These are phyloP conservation scores for Pleurotus platypus DNA, from an alignment of 768 basidiomycete species.

Conservation along the genomic window DNA sequence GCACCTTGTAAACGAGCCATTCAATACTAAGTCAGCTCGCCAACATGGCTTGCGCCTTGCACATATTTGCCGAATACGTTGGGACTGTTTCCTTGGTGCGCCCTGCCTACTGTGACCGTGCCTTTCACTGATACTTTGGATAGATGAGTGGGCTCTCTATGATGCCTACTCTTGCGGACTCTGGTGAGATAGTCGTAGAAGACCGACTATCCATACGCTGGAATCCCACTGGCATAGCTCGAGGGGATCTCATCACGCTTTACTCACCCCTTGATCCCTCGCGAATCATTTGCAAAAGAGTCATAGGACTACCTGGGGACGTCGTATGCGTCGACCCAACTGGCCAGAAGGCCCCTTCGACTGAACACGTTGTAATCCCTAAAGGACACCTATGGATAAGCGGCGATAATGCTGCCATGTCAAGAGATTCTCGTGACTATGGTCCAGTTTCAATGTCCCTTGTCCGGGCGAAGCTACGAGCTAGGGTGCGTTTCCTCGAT, in stretches of 20 bases:
- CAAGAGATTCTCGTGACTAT: conserved; percentile 88
- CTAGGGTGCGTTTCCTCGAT: conserved; percentile 45
- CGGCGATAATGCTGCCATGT: conserved; percentile 83
- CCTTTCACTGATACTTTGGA: too few relatives aligned
- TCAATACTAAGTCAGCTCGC: conserved; percentile 32
- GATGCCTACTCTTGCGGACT: conserved; percentile 66
- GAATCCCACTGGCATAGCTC: conserved; percentile 44
- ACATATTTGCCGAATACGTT: conserved; percentile 62
- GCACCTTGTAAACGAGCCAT: not conserved
- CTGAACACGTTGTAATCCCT: conserved; percentile 76
- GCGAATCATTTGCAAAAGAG: conserved; percentile 79
- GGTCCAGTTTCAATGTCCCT: conserved; percentile 87
- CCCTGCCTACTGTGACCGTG: conserved; percentile 7
- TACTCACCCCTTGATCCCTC: conserved; percentile 67
- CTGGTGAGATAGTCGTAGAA: conserved; percentile 64
- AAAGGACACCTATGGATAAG: conserved; percentile 86
- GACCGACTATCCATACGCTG: conserved; percentile 52
- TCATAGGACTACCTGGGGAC: conserved; percentile 90
- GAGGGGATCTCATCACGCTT: conserved; percentile 78
- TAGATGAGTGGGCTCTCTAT: conserved; percentile 78
- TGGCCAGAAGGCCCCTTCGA: conserved; percentile 55
- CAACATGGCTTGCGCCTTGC: conserved; percentile 54
- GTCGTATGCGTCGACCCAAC: conserved; percentile 86
- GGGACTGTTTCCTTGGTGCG: conserved; percentile 52
- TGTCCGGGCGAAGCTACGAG: conserved; percentile 63